Evolutionary conservation across 352 stramenopile species (phyloP), one percentile per base, ranked within the genome.

Genomic region (Phytopythium kandeliae): DNA sequence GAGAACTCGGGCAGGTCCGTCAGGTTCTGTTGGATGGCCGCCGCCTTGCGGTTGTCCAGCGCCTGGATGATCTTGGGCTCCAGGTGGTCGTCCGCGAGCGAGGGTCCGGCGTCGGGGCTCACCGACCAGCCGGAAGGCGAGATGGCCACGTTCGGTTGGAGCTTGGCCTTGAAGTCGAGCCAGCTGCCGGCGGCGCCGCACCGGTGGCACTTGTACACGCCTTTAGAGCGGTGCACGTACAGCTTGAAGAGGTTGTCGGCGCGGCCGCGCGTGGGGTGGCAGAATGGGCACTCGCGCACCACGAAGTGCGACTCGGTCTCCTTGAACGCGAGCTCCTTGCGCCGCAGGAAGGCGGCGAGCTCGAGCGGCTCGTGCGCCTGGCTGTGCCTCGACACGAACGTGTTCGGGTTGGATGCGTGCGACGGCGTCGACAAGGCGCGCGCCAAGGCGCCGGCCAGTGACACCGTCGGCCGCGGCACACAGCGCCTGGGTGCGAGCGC

Each of bases 241-340:
- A 96, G 69, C 66, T 96, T 96, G 57, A 93, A 96, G 8, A 96
- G 64, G 57, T 96, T 96, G 67, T 92, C 79, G 11, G 61, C 37
- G 51, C 87, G 87, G 56, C 86, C 86, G 50, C 74, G 78, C 21
- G 85, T 91, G 25, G 79, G 44, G 42, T 93, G 80, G 60, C 87
- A 96, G 62, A 95, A 93, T n/a, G 85, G 85, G 46, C 86, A 96
- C 51, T 92, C 77, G 33, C 78, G 76, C 52, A 93, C 74, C 28
- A 92, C 58, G 19, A 85, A 85, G 59, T 95, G 84, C 54, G 82
- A 72, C 60, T 89, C 75, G 0, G 79, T 89, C 58, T 89, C 80
- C 35, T 78, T 75, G 43, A 71, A 54, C 16, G 51, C 50, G 48
- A 95, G 69, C 34, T 69, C 56, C 58, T 95, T 92, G 60, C 84